Evolutionary conservation across 768 basidiomycete genomes (phyloP).

Genomic region (Boletus vermiculosoides): DNA sequence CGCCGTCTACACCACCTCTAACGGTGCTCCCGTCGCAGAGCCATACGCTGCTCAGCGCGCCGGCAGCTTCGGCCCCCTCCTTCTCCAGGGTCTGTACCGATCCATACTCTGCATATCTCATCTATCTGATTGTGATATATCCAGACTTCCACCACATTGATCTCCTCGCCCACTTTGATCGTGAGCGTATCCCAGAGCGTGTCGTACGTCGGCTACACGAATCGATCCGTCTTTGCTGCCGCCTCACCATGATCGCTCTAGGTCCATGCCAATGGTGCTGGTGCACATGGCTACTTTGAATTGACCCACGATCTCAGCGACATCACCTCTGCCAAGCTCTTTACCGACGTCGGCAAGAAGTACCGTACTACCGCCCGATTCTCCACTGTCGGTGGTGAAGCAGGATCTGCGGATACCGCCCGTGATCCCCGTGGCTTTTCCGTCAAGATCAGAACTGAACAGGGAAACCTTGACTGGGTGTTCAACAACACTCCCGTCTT

Average conservation of each 20-base stretch:
- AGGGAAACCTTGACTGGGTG: slow-evolving; percentile 93
- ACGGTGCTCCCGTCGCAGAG: slow-evolving; percentile 70
- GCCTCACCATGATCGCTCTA: slow-evolving; percentile 37
- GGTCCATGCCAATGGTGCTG: slow-evolving; percentile 91
- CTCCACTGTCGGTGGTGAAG: slow-evolving; percentile 90
- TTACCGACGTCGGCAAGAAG: slow-evolving; percentile 65
- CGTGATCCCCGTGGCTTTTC: slow-evolving; percentile 95
- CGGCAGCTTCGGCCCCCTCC: slow-evolving; percentile 75
- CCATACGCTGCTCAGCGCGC: slow-evolving; percentile 80
- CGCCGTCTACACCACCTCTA: slow-evolving; percentile 81
- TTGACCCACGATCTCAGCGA: slow-evolving; percentile 85
- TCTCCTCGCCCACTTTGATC: slow-evolving; percentile 87
- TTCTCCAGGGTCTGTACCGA: slow-evolving; percentile 71
- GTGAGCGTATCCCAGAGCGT: slow-evolving; percentile 95
- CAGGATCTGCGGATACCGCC: slow-evolving; percentile 87
- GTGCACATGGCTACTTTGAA: slow-evolving; percentile 92
- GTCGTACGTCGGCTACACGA: slow-evolving; percentile 50
- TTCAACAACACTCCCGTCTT: slow-evolving; percentile 92
- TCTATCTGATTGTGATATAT: slow-evolving; percentile 14
- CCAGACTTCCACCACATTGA: slow-evolving; percentile 88
- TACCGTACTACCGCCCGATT: slow-evolving; percentile 80
- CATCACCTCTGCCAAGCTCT: slow-evolving; percentile 67
- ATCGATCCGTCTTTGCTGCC: neutral
- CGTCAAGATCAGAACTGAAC: slow-evolving; percentile 81
- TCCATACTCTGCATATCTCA: neutral